Base-by-base conservation (phyloP, 345 rosid genomes). In the Arabis hirsuta region DNA sequence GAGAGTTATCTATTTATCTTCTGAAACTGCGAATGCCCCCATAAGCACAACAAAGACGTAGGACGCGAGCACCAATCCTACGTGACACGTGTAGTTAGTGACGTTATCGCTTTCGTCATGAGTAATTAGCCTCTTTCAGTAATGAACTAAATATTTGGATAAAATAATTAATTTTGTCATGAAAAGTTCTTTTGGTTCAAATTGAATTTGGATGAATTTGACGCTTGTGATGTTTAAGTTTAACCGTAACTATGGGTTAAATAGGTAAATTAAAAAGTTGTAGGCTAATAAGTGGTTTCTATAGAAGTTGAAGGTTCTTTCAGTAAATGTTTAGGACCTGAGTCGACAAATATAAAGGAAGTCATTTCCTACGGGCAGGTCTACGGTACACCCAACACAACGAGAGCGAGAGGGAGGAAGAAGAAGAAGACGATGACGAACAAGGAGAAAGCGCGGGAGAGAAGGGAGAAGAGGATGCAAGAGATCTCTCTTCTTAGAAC, bases 401-500 rank as follows among this genome's bases (percentile, higher is more conserved):
- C 48, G 45, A 61, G 55, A 45, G 48, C 64, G 58, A 72, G 27
- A n/a, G 48, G 42, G n/a, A n/a, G n/a, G n/a, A 20, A 5, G 16
- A 50, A 16, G 24, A 31, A 52, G 71, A 41, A 50, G 75, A 19
- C 10, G 73, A 64, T 76, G 84, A 84, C 86, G 43, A 85, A 78
- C 55, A 87, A 83, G 65, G 91, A 84, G 76, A 85, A 75, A 67
- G 85, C 98, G 12, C 81, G 81, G 61, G 97, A 88, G 79, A 87
- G 87, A 74, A 80, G 92, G 63, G 98, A 93, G 42, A 82, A 87
- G 67, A 80, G 97, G 70, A 87, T 82, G 67, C 90, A 90, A 61
- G 90, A 88, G 79, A 82, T 93, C 76, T 89, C 97, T 50, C 94
- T 89, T 60, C 94, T 89, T 55, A 82, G 97, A 16, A 87, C 94